Base-by-base conservation (phyloP, 2,329 filamentous ascomycete species). In the Remersonia thermophila region DNA sequence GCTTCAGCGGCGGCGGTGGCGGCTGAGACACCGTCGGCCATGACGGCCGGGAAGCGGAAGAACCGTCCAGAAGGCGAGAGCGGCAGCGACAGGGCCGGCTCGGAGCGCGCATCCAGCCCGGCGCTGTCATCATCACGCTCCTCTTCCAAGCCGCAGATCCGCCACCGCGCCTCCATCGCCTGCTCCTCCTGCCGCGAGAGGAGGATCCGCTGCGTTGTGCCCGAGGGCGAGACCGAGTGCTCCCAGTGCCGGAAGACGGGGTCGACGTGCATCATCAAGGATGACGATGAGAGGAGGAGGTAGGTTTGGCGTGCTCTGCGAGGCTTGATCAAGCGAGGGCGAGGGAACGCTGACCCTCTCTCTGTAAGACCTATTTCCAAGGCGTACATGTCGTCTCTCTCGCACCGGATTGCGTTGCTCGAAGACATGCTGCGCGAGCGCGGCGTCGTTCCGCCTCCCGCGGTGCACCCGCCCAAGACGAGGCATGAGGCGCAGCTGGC, bases 371-470 rank as follows among this genome's bases (percentile, higher is more conserved):
- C 69, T 7, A 71, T 73, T 25, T 73, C 68, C 14, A 67, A 71
- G 49, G 69, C 69, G 36, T 73, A 73, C 51, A 71, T 71, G 62
- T 66, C 64, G 28, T 72, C 67, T 2, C 55, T 73, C 9, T 68
- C 67, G n/a, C 66, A 68, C 16, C 61, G 69, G 4, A 69, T 73
- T 30, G 55, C 60, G 7, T 44, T 73, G 41, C 57, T 73, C 1
- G 69, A 73, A 52, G 53, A 53, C 12, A 60, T 73, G 61, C 59
- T 73, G 3, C 49, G 61, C 38, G 65, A 71, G 27, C 61, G 59
- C 25, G 69, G 68, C 33, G 59, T 66, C 13, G 57, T 59, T 2
- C 60, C 64, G 15, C 69, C 69, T 8, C 65, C 66, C 11, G 65
- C 67, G 11, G 56, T 60, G 27, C 66, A 73, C 43, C 69, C 69